These are phyloP conservation scores for Westerdykella ornata DNA, from an alignment of 2,329 filamentous ascomycete genomes.

Conservation along the genomic window DNA sequence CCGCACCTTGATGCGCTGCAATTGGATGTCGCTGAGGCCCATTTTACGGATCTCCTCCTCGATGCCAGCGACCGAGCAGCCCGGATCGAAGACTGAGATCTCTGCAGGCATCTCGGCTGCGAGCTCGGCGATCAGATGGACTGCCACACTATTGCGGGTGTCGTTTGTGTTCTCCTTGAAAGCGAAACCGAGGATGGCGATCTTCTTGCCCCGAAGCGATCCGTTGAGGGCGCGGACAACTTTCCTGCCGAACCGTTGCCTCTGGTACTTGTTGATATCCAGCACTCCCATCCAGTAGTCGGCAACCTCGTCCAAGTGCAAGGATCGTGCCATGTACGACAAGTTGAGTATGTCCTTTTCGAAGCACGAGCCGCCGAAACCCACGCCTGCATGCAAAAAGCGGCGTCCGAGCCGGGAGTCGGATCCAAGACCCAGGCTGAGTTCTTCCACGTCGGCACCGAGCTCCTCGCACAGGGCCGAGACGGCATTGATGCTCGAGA, in stretches of 20 bases:
- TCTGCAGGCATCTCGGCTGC: conserved; percentile 41
- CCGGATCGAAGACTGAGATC: conserved; percentile 63
- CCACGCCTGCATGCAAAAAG: conserved; percentile 67
- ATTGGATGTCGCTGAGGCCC: neutral
- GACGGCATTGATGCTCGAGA: conserved; percentile 74
- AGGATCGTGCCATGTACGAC: conserved; percentile 64
- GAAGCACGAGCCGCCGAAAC: conserved; percentile 77
- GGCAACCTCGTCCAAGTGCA: conserved; percentile 64
- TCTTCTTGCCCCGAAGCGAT: conserved; percentile 62
- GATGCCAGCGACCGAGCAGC: conserved; percentile 7
- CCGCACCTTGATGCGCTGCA: neutral
- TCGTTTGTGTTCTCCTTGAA: conserved; percentile 78
- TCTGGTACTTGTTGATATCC: conserved; percentile 69
- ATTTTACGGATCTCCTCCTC: neutral
- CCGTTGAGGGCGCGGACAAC: conserved; percentile 60
- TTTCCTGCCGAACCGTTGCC: conserved; percentile 56
- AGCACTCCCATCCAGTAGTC: conserved; percentile 70
- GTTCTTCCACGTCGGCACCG: conserved; percentile 68
- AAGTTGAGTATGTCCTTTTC: conserved; percentile 72
- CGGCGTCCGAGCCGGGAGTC: conserved; percentile 66
- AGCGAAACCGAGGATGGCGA: conserved; percentile 65
- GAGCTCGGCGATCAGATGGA: conserved; percentile 57
- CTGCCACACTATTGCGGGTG: conserved; percentile 64
- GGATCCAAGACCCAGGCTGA: conserved; percentile 60
- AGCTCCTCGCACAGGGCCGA: conserved; percentile 73